Conservation (phyloP, 768 basidiomycete genomes). For the Lactarius quietus region DNA sequence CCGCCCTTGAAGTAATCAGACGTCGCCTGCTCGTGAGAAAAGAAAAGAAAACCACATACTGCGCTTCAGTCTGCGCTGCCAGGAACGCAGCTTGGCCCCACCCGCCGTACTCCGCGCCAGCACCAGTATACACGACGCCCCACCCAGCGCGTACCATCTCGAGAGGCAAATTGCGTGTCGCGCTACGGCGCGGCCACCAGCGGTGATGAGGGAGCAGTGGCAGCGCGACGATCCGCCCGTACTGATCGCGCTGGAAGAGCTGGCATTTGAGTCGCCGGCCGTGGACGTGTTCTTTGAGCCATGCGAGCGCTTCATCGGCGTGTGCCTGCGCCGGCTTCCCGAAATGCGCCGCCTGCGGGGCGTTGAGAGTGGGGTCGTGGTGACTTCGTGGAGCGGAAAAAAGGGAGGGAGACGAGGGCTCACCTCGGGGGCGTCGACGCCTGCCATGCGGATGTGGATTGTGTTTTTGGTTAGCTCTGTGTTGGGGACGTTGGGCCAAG, state of each 20-base stretch:
- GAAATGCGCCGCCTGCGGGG: conserved; percentile 68
- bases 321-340: conserved; percentile 77
- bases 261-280: conserved; percentile 68
- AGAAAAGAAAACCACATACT: conserved; percentile 40
- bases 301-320: conserved; percentile 66
- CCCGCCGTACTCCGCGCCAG: conserved; percentile 75
- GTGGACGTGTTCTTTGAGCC: conserved; percentile 57
- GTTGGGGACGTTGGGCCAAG: too few relatives aligned
- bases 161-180: conserved; percentile 38
- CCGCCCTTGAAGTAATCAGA: conserved; percentile 3
- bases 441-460: conserved; percentile 83
- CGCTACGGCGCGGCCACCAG: conserved; percentile 46
- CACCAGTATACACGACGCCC: conserved; percentile 70
- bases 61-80: conserved; percentile 59
- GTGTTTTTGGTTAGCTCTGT: too few relatives aligned
- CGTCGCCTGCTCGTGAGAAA: too few relatives aligned
- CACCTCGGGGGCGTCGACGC: conserved; percentile 92
- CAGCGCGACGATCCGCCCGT: conserved; percentile 71
- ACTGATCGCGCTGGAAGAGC: conserved; percentile 75
- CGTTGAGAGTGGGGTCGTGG: not conserved
- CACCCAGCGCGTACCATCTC: conserved; percentile 82
- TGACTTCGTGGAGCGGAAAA: not conserved
- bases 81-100: conserved; percentile 63
- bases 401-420: conserved; percentile 2
- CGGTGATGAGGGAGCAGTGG: conserved; percentile 47